Percentiles rank a stretch among this genome's conserved stretches.
Conservation (phyloP, 75 land plant species). For the Isoetes taiwanensis region DNA sequence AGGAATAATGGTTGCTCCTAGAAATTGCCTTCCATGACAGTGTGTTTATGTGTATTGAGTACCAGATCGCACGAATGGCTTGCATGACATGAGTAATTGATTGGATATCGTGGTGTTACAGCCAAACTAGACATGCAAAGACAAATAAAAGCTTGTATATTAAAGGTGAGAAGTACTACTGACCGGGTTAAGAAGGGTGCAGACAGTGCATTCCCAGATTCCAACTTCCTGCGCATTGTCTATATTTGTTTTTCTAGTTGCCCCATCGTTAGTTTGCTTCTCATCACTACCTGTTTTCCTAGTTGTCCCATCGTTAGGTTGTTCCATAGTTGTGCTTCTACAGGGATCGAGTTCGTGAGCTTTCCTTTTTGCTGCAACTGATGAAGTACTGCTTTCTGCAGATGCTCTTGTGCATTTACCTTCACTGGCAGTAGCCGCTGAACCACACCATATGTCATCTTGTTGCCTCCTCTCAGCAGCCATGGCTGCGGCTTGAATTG, state of each 20-base stretch:
- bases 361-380: too few species aligned
- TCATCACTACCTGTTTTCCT: not conserved
- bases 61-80: not conserved
- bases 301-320: slow-evolving; percentile 3
- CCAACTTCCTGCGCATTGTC: slow-evolving; percentile 3
- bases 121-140: slow-evolving; percentile 2
- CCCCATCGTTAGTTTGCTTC: not conserved
- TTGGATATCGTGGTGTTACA: too few species aligned
- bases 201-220: slow-evolving; percentile 55
- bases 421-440: slow-evolving; percentile 22
- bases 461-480: slow-evolving; percentile 83
- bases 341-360: too few species aligned
- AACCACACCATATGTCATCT: slow-evolving; percentile 92
- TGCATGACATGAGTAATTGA: not conserved
- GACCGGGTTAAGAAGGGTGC: slow-evolving; percentile 79
- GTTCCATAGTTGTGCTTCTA: slow-evolving; percentile 5
- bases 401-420: not conserved
- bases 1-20: too few species aligned
- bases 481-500: slow-evolving; percentile 96
- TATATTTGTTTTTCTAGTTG: not conserved
- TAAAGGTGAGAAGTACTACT: slow-evolving; percentile 1
- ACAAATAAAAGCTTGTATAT: not conserved
- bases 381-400: not conserved
- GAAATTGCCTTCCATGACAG: too few species aligned
- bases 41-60: too few species aligned